Evolutionary conservation across 306 rosid genomes (phyloP).

Genomic region (Medicago truncatula): MtrunA17r5.0-ANR NC_053042.1:12924501-12925000

Average conservation of each 20-base stretch:
- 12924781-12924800: not conserved
- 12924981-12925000: not conserved
- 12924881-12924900: not conserved
- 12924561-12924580: not conserved
- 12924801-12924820: not conserved
- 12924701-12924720: no score
- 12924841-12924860: not conserved
- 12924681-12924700: no score
- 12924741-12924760: not conserved
- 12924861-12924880: not conserved
- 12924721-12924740: not conserved
- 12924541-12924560: no score
- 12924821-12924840: not conserved
- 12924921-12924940: not conserved
- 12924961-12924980: not conserved
- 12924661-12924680: no score
- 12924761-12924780: not conserved
- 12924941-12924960: slow-evolving; percentile 3
- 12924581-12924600: not conserved
- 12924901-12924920: not conserved
- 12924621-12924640: not conserved
- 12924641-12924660: no score
- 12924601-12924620: not conserved
- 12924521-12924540: no score
- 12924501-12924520: no score